These are phyloP conservation scores for Rhizophlyctis rosea DNA, from an alignment of 192 early-diverging fungal genomes.

Conservation along the genomic window DNA sequence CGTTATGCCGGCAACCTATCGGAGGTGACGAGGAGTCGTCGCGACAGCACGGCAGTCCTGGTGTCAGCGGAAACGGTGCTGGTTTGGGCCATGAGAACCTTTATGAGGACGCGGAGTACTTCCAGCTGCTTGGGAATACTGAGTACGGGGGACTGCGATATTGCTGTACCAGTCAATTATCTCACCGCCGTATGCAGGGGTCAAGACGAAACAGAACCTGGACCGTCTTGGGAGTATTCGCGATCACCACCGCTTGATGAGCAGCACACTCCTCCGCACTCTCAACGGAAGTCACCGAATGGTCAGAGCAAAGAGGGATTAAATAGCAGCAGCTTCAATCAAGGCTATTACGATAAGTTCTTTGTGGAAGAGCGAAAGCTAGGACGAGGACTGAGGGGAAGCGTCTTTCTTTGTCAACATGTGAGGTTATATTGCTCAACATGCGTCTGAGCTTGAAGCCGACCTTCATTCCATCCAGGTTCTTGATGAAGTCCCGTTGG, in stretches of 20 bases:
- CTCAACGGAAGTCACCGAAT: not conserved
- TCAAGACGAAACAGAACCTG: not conserved
- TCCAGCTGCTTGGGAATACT: not conserved
- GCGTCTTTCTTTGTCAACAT: constrained; percentile 83
- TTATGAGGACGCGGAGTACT: not conserved
- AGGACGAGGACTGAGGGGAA: constrained; percentile 85
- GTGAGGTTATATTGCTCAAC: constrained; percentile 12
- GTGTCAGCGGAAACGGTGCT: not conserved
- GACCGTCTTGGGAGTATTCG: not conserved
- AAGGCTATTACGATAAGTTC: constrained; percentile 93
- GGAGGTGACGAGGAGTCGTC: not conserved
- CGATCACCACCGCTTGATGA: not conserved
- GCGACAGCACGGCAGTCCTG: not conserved
- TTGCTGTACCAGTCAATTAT: not conserved
- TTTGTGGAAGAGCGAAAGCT: constrained; percentile 85
- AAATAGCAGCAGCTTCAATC: constrained; percentile 63
- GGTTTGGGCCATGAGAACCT: not conserved
- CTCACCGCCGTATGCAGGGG: not conserved
- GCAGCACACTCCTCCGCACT: not conserved
- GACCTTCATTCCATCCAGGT: constrained; percentile 5
- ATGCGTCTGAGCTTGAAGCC: not conserved
- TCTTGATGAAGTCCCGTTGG: constrained; percentile 40
- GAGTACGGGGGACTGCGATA: not conserved
- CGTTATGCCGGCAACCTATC: not conserved
- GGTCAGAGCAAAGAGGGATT: not conserved